Base-by-base conservation (phyloP, 176 grass and related monocot species). In the Areca catechu region DNA sequence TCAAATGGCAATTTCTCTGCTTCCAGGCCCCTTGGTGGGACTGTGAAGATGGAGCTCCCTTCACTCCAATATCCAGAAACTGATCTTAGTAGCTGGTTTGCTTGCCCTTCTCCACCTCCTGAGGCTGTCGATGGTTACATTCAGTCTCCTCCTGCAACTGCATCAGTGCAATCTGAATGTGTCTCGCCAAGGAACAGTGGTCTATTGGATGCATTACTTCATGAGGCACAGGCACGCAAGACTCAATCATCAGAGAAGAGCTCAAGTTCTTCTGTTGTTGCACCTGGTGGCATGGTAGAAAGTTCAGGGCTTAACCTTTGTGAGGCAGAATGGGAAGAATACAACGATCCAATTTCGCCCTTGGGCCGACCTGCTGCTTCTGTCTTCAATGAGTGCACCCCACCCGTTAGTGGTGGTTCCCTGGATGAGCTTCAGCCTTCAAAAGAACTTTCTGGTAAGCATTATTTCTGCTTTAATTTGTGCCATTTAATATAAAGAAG, bases 61-160 rank as follows among this genome's bases (percentile, higher is more conserved):
- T 98, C 86, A 98, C 81, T 92, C 93, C 93, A 98, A 98, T 83
- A 92, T 98, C 80, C 78, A 22, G 80, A 88, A 82, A 82, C 86
- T 61, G 83, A 97, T 60, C 68, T 74, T 58, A 82, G 63, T 69
- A 76, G 71, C 65, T 97, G 86, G 80, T 65, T 88, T 73, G 53
- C 80, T 54, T 77, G 59, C 65, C 60, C 85, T 65, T 54, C 73
- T 15, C 69, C 80, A 74, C 85, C 77, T 68, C 66, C 68, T 24
- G 80, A 85, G 61, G 76, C 85, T 27, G 63, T 82, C 54, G 78
- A 85, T 68, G 65, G 75, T 65, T 88, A 81, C 69, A 62, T 71
- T 30, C 80, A 80, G 18, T 88, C 81, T 76, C 69, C 63, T 43
- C 68, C 80, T 58, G 72, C 51, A 25, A 75, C 71, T 20, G 75